Base-by-base conservation (phyloP, 2,329 filamentous ascomycete species). In the Microsporum ferrugineum region DNA sequence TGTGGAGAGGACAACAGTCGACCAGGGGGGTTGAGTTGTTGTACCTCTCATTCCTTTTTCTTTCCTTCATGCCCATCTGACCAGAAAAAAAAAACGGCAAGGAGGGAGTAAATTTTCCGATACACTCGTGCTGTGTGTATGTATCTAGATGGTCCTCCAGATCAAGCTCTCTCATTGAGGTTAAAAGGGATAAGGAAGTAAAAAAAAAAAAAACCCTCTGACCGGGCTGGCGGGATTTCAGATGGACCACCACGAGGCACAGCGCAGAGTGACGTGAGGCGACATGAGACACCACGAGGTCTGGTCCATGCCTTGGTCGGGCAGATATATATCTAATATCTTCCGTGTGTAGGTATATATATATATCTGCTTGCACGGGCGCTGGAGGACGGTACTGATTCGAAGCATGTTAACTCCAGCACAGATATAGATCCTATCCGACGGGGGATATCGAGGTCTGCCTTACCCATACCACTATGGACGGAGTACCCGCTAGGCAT, bases 241-340 rank as follows among this genome's bases (percentile, higher is more conserved):
- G 27, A 53, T 53, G 49, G 49, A 53, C 33, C 49, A 53, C 49
- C 49, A 53, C 49, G 49, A 53, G 49, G 49, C 49, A 53, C 27
- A 53, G 17, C 8, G 43, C 23, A 27, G 49, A 33, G 49, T 53
- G 49, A 53, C 49, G 49, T 53, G 49, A 43, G 39, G 39, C 39
- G n/a, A 43, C 39, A 10, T 43, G 39, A 53, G 49, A 53, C 29
- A 53, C 49, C 49, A 53, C 49, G 49, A 53, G 49, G 49, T 53
- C 29, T 53, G 49, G 49, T 53, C 49, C 49, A 53, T 53, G 27
- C 27, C 29, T 31, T 23, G 7, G 49, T n/a, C 27, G 12, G 29
- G 39, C 39, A 23, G n/a, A n/a, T 6, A n/a, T n/a, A 43, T 23
- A 23, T 23, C 17, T 23, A 23, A 23, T 23, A 23, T 23, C 17